Percentiles rank a stretch among this genome's conserved stretches.
Evolutionary conservation across 345 rosid genomes (phyloP).

Genomic region (Eucalyptus virginea): DNA sequence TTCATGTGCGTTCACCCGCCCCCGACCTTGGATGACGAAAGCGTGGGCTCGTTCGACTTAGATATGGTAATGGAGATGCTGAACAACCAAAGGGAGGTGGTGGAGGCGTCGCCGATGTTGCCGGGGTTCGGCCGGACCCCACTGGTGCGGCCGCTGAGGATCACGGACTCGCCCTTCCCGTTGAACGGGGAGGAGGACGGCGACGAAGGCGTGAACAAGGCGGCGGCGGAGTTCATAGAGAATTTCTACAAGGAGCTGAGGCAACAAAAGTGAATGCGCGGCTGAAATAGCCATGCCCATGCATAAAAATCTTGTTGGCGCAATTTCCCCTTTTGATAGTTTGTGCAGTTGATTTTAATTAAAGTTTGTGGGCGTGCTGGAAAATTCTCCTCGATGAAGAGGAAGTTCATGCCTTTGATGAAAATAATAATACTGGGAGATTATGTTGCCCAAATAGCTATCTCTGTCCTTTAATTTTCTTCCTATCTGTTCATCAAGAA

Average conservation of each 20-base stretch:
- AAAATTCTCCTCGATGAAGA: not conserved
- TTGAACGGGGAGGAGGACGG: slow-evolving; percentile 40
- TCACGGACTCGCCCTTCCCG: slow-evolving; percentile 95
- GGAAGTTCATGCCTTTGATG: not conserved
- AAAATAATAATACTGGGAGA: not conserved
- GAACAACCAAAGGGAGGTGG: slow-evolving; percentile 11
- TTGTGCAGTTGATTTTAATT: not conserved
- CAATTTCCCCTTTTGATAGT: not conserved
- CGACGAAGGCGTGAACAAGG: slow-evolving; percentile 44
- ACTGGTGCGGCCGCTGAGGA: slow-evolving; percentile 61
- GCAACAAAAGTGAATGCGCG: slow-evolving; percentile 23
- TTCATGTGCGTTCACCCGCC: slow-evolving; percentile 57
- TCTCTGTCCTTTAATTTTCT: not conserved
- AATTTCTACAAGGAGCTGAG: slow-evolving; percentile 61
- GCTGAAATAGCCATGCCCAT: not conserved
- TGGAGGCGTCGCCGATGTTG: slow-evolving; percentile 55
- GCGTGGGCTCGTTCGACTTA: slow-evolving; percentile 6
- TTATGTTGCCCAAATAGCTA: not conserved
- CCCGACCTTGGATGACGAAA: slow-evolving; percentile 33
- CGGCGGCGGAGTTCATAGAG: slow-evolving; percentile 80
- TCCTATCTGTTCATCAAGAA: not conserved
- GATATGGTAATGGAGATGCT: slow-evolving; percentile 54
- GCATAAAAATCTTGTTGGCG: not conserved
- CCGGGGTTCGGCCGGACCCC: slow-evolving; percentile 88
- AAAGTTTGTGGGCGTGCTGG: not conserved